Conservation (phyloP, 306 rosid genomes). For the Citrullus mucosospermus region DNA sequence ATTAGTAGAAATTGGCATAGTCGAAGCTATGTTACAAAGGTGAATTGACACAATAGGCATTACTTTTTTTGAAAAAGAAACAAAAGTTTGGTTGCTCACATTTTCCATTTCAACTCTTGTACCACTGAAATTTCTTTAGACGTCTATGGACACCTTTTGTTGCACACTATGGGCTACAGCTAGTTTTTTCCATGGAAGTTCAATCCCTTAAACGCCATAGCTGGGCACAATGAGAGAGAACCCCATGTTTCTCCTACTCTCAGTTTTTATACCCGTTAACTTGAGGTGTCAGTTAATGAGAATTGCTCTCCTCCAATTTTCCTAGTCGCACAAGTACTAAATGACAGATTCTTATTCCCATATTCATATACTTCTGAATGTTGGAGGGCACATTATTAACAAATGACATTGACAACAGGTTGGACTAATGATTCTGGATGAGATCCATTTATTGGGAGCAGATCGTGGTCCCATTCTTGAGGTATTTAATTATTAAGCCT, state of each 20-base stretch:
- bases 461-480: conserved; percentile 98
- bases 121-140: background rate
- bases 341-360: background rate
- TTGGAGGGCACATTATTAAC: background rate
- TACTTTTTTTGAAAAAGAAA: background rate
- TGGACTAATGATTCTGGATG: conserved; percentile 89
- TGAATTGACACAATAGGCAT: conserved; percentile 4
- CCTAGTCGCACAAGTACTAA: background rate
- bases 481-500: conserved; percentile 33
- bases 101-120: background rate
- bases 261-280: background rate
- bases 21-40: conserved; percentile 92
- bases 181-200: background rate
- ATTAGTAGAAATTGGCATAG: conserved; percentile 98
- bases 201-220: background rate
- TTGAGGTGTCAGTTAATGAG: background rate
- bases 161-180: background rate
- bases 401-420: conserved; percentile 39
- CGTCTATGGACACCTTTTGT: background rate
- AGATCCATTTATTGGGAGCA: conserved; percentile 94
- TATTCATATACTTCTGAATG: background rate
- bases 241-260: background rate
- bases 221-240: background rate
- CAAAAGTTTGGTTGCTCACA: background rate
- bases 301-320: background rate